Evolutionary conservation across 345 rosid species (phyloP).

Genomic region (Pistacia atlantica): DNA sequence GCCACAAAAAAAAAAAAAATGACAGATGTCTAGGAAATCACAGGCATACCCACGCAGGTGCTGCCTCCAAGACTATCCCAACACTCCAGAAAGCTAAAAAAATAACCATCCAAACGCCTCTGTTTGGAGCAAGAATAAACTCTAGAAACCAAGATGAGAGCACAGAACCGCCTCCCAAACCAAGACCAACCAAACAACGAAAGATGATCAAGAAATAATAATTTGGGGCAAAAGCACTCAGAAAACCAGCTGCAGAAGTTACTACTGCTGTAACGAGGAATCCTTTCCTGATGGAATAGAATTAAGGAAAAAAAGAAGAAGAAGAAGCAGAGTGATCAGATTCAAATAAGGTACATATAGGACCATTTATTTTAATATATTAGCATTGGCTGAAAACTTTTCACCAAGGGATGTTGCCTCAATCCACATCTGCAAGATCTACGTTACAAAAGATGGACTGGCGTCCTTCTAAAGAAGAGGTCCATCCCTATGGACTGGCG

Average conservation of each 20-base stretch:
- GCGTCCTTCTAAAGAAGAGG: no score
- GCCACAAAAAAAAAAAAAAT: conserved; percentile 8
- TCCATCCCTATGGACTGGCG: no score
- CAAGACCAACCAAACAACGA: conserved; percentile 87
- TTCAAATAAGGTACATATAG: not conserved
- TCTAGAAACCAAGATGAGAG: no score
- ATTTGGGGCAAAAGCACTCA: conserved; percentile 79
- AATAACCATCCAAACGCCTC: no score
- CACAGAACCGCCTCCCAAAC: conserved; percentile 94
- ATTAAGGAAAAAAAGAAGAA: conserved; percentile 1
- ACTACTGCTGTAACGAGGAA: conserved; percentile 78
- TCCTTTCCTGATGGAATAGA: conserved; percentile 65
- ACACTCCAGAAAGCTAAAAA: conserved; percentile 85
- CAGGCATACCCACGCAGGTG: conserved; percentile 77
- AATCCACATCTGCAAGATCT: no score
- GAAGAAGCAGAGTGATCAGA: not conserved
- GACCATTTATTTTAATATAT: no score
- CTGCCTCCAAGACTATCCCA: conserved; percentile 82
- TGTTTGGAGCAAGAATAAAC: no score
- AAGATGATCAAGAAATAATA: conserved; percentile 53
- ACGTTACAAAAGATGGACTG: no score
- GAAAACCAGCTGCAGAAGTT: conserved; percentile 75
- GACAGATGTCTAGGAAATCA: not conserved
- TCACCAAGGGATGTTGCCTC: no score
- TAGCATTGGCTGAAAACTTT: no score